Conservation (phyloP, 2,329 filamentous ascomycete species). For the Fusarium incarnatum region DNA sequence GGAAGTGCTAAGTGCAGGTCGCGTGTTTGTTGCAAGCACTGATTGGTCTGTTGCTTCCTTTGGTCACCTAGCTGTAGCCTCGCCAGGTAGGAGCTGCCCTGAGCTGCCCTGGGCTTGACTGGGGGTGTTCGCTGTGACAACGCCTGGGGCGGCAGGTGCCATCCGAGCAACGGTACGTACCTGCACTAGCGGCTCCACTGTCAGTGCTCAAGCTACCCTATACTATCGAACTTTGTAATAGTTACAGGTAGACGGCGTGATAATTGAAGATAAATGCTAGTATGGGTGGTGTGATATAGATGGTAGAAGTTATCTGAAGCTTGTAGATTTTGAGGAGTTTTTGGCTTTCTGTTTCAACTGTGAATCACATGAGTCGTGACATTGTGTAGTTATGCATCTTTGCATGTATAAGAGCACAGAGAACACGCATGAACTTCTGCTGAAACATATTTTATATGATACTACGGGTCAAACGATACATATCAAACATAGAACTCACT, state of each 20-base stretch:
- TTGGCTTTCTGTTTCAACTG: background rate
- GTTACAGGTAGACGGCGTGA: background rate
- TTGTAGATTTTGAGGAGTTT: background rate
- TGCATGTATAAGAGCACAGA: accelerated
- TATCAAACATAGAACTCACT: background rate
- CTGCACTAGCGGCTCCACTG: background rate
- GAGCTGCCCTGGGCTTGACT: background rate
- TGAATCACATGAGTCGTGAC: background rate
- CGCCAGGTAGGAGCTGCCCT: conserved; percentile 13
- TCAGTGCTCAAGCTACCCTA: background rate
- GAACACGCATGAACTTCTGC: background rate
- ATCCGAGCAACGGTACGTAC: conserved; percentile 11
- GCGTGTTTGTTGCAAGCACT: conserved; percentile 29
- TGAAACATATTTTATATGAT: background rate
- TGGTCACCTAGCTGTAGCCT: conserved; percentile 20
- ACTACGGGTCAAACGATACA: background rate
- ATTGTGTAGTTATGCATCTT: background rate
- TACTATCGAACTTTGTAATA: background rate
- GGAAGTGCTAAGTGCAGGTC: conserved; percentile 20
- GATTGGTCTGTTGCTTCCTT: conserved; percentile 19
- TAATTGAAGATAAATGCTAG: background rate
- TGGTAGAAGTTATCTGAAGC: background rate
- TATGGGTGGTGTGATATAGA: background rate
- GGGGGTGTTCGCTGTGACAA: conserved; percentile 9
- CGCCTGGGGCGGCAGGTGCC: conserved; percentile 16